Conservation (phyloP, 257 asterid genomes). For the Fraxinus cuspidata region DNA sequence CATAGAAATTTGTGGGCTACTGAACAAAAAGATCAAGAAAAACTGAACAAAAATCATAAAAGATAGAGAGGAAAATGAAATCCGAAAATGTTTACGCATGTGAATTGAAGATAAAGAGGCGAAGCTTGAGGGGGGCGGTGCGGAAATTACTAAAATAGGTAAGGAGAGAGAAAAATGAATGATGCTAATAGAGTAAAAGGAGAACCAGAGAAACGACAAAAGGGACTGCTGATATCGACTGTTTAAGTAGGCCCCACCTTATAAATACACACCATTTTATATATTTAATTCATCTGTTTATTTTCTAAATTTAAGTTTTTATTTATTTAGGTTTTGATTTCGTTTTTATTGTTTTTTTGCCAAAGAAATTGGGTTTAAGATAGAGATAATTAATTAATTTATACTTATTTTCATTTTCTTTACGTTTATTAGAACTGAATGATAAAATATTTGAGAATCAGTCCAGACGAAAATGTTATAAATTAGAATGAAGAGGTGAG, state of each 20-base stretch:
- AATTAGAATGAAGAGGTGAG: no score
- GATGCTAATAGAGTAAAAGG: no score
- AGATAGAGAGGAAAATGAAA: constrained; percentile 14
- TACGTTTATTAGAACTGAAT: no score
- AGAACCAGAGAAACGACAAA: constrained; percentile 11
- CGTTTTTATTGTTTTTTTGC: no score
- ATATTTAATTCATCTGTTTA: background rate
- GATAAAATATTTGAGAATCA: no score
- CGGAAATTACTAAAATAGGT: constrained; percentile 3
- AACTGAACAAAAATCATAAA: constrained; percentile 8
- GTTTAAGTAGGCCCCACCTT: constrained; percentile 13
- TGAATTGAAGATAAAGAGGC: constrained; percentile 30
- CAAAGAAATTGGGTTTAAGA: no score
- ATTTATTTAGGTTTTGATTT: no score
- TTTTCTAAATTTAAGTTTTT: no score
- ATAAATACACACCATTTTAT: background rate
- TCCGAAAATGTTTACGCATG: background rate
- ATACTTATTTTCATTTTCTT: no score
- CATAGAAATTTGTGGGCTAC: background rate
- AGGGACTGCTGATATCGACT: constrained; percentile 49
- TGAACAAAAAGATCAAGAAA: background rate
- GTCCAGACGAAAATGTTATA: no score
- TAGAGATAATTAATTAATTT: no score
- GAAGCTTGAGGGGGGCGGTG: constrained; percentile 12
- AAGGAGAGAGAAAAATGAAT: no score